These are phyloP conservation scores for Chaetomium tenue DNA, from an alignment of 495 filamentous ascomycete genomes.

Conservation along the genomic window DNA sequence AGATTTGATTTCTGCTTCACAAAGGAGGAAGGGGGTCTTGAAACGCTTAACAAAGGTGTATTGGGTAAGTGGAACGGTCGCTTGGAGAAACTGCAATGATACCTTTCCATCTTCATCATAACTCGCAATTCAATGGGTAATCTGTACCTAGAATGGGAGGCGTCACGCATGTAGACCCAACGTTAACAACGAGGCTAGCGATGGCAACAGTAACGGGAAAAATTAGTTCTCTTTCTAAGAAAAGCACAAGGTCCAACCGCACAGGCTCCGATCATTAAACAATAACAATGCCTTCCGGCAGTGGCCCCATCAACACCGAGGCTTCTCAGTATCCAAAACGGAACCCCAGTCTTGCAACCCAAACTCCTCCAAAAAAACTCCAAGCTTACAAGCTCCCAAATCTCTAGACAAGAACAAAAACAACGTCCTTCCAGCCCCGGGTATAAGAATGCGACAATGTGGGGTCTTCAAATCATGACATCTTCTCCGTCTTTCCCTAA, in stretches of 20 bases:
- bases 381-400: not conserved
- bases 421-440: conserved; percentile 13
- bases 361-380: not conserved
- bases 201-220: not conserved
- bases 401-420: not conserved
- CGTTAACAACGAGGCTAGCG: too few relatives aligned
- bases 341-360: not conserved
- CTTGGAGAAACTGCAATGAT: not conserved
- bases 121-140: not conserved
- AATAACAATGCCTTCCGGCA: not conserved
- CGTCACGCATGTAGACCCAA: not conserved
- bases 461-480: conserved; percentile 16
- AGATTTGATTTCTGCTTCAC: not conserved
- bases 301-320: not conserved
- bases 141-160: too few relatives aligned
- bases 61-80: not conserved
- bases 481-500: not conserved
- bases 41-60: not conserved
- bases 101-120: not conserved
- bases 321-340: not conserved
- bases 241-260: not conserved
- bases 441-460: conserved; percentile 16
- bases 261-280: conserved; percentile 5
- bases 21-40: too few relatives aligned
- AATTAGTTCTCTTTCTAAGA: too few relatives aligned